Evolutionary conservation across 129 eudicot species (phyloP), one percentile per base, ranked within the genome.

Genomic region (Flaveria bidentis): DNA sequence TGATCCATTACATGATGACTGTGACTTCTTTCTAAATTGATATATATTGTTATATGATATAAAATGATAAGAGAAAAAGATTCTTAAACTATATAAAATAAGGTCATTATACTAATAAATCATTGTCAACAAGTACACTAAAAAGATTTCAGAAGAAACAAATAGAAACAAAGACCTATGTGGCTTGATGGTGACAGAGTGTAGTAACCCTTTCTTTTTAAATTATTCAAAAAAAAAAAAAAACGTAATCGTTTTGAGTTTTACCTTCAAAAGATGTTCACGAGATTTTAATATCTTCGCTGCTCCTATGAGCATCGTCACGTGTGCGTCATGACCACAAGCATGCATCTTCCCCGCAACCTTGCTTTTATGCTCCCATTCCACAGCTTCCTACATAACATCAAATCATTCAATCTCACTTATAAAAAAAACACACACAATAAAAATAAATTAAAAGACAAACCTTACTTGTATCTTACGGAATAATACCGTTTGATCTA

Each of bases 321-420:
- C 84, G 25, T 84, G 87, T n/a, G 87, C 87, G 25, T 84, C 87
- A 49, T 84, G 84, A 9, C 84, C 87, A 50, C 87, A 84, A 36
- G 84, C 87, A n/a, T 84, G 87, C 84, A 84, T 84, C 65, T 84
- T 84, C 17, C 84, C 87, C 0, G 78, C 79, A 14, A 84, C 76
- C 52, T 80, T 84, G 69, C 87, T 84, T 80, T 84, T 84, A 46
- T 84, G 87, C 50, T 79, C 69, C 87, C 87, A 84, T 8, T 84
- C 82, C 41, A 80, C 84, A 0, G 79, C 82, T 65, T 82, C 85
- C 85, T 82, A 14, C 44, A 1, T 63, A n/a, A n/a, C 9, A 47
- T 10, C 8, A 2, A 44, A 67, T 44, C 9, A 1, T 46, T 8
- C 50, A 45, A 45, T 45, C 50, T 45, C 11, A 45, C 50, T 33